Conservation (phyloP, 306 rosid species). For the Quercus agrifolia region DNA sequence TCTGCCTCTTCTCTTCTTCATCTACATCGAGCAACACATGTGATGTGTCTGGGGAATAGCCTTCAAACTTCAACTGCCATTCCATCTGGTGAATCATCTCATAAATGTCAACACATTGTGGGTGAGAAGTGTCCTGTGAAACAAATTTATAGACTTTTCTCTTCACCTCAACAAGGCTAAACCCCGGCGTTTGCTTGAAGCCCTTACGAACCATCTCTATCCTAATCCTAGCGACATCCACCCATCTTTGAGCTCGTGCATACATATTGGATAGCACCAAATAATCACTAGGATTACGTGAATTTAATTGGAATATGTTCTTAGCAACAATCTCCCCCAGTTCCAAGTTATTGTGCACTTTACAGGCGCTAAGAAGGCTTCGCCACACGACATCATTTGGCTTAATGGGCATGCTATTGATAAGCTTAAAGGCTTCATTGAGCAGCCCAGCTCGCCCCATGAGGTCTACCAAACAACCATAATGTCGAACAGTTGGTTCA, state of each 20-base stretch:
- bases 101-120: conserved; percentile 31
- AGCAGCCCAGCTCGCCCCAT: conserved; percentile 73
- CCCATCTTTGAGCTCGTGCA: conserved; percentile 64
- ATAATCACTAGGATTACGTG: conserved; percentile 57
- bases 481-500: conserved; percentile 64
- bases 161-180: conserved; percentile 72
- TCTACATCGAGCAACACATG: conserved; percentile 68
- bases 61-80: conserved; percentile 92
- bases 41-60: conserved; percentile 66
- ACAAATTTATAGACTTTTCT: conserved; percentile 63
- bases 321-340: conserved; percentile 59
- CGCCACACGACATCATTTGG: conserved; percentile 77
- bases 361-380: conserved; percentile 80
- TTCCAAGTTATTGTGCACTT: conserved; percentile 58
- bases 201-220: conserved; percentile 47
- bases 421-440: conserved; percentile 57
- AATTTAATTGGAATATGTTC: conserved; percentile 44
- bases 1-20: conserved; percentile 79
- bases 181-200: conserved; percentile 59
- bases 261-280: conserved; percentile 68
- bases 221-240: conserved; percentile 58
- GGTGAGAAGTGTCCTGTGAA: conserved; percentile 69
- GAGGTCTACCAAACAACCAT: conserved; percentile 84
- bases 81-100: conserved; percentile 94
- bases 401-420: conserved; percentile 47